phyloP scores from a whole-genome alignment of 2,329 filamentous ascomycete genomes.

The Xylaria sp. region DNA sequence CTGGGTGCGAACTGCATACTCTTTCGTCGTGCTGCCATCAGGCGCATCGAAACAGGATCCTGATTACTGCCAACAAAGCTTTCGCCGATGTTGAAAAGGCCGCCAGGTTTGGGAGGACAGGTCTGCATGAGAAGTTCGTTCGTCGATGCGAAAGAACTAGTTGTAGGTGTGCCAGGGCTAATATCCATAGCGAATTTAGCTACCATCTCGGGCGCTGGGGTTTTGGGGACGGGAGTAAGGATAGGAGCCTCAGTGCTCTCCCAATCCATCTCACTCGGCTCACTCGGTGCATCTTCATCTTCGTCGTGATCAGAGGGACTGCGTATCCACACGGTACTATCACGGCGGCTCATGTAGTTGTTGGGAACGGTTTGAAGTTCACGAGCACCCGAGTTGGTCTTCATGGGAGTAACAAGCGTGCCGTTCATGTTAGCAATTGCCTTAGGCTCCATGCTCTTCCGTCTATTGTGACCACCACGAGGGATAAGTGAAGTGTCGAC shows the following conservation, averaged over 20 bases:
- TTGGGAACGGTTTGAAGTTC: constrained; percentile 56
- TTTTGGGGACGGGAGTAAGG: constrained; percentile 67
- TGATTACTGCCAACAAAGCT: constrained; percentile 61
- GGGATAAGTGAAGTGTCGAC: constrained; percentile 75
- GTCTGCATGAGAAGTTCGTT: constrained; percentile 60
- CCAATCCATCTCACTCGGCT: constrained; percentile 51
- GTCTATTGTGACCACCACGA: constrained; percentile 74
- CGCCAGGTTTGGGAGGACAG: constrained; percentile 62
- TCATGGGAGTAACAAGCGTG: constrained; percentile 61
- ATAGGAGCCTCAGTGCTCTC: constrained; percentile 53
- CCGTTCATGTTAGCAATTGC: constrained; percentile 76
- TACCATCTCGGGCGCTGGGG: constrained; percentile 65
- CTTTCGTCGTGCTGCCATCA: constrained; percentile 79
- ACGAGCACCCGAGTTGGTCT: constrained; percentile 46
- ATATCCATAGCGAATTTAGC: constrained; percentile 62
- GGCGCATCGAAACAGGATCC: constrained; percentile 68
- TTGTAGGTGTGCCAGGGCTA: constrained; percentile 58
- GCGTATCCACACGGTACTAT: constrained; percentile 65
- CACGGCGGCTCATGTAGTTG: constrained; percentile 63
- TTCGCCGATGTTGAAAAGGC: constrained; percentile 54
- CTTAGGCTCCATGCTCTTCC: constrained; percentile 84
- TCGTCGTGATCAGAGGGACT: constrained; percentile 59
- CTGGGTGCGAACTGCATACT: constrained; percentile 82
- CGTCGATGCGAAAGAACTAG: constrained; percentile 49
- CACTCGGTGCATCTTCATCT: constrained; percentile 48